Conservation (phyloP, 352 stramenopile genomes). For the Pythium volutum region DNA sequence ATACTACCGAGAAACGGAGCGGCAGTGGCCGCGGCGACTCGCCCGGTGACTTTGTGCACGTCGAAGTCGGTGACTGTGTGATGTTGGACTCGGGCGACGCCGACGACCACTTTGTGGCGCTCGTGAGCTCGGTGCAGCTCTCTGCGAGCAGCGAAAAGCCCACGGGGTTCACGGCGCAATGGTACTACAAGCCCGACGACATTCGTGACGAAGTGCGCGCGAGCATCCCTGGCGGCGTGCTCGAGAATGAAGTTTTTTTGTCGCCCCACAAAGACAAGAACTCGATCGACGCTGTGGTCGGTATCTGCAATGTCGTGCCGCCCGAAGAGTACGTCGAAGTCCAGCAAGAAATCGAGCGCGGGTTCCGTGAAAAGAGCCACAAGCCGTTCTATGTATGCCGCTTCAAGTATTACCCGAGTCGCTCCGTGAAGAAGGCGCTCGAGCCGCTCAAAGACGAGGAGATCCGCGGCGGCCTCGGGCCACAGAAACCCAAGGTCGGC, state of each 20-base stretch:
- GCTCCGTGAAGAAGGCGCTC: slow-evolving; percentile 61
- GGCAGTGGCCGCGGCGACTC: slow-evolving; percentile 21
- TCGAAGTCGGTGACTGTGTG: slow-evolving; percentile 77
- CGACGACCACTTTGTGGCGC: slow-evolving; percentile 63
- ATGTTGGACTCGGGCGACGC: slow-evolving; percentile 70
- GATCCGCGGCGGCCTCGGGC: slow-evolving; percentile 59
- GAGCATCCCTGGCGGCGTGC: slow-evolving; percentile 51
- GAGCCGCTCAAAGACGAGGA: slow-evolving; percentile 65
- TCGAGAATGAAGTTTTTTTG: slow-evolving; percentile 78
- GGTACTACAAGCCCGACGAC: slow-evolving; percentile 84
- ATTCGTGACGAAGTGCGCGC: slow-evolving; percentile 59
- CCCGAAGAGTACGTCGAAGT: slow-evolving; percentile 74
- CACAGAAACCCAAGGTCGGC: slow-evolving; percentile 68
- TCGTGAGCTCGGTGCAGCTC: slow-evolving; percentile 71
- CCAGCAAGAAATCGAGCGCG: slow-evolving; percentile 62
- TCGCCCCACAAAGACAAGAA: slow-evolving; percentile 84
- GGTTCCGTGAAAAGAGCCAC: slow-evolving; percentile 58
- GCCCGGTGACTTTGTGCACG: slow-evolving; percentile 52
- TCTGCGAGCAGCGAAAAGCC: slow-evolving; percentile 46
- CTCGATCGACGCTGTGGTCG: slow-evolving; percentile 73
- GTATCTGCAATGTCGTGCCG: slow-evolving; percentile 71
- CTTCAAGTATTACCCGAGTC: slow-evolving; percentile 79
- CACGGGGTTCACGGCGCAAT: slow-evolving; percentile 73
- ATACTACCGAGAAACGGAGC: neutral
- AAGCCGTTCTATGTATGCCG: slow-evolving; percentile 71